Evolutionary conservation across 805 yeast genomes (phyloP).

Genomic region (Lipomyces spencermartinsiae): DNA sequence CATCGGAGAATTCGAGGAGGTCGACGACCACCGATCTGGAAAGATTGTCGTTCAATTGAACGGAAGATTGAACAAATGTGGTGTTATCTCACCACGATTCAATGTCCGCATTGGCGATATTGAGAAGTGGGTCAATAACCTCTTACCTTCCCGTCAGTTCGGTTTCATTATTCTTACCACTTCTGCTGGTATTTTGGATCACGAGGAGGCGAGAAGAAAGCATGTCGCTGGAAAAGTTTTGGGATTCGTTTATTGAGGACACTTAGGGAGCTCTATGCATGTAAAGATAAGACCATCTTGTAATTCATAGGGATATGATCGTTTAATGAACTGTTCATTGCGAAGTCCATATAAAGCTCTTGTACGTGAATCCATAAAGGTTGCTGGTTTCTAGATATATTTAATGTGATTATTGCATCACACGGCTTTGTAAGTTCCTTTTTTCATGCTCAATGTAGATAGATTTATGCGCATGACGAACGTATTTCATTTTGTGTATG

Average conservation of each 20-base stretch:
- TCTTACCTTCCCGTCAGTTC: slow-evolving; percentile 98
- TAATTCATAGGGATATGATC: slow-evolving; percentile 1
- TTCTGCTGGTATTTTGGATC: slow-evolving; percentile 99
- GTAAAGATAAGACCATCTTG: not conserved
- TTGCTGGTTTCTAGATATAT: not conserved
- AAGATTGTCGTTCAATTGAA: slow-evolving; percentile 94
- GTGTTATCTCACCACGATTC: slow-evolving; percentile 98
- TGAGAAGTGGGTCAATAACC: slow-evolving; percentile 98
- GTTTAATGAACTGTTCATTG: slow-evolving; percentile 5
- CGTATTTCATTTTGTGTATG: too few relatives aligned
- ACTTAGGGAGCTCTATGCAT: not conserved
- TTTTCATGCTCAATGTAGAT: too few relatives aligned
- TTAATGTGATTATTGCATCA: too few relatives aligned
- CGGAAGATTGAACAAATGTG: slow-evolving; percentile 99
- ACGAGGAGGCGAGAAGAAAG: slow-evolving; percentile 99
- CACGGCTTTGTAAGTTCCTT: too few relatives aligned
- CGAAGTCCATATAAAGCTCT: not conserved
- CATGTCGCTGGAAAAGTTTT: slow-evolving; percentile 99
- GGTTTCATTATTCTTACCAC: slow-evolving; percentile 98
- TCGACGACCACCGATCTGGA: slow-evolving; percentile 99
- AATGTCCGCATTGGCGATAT: slow-evolving; percentile 94
- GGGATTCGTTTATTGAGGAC: slow-evolving; percentile 88
- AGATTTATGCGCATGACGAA: too few relatives aligned
- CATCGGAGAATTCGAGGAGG: slow-evolving; percentile 98
- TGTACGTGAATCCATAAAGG: not conserved